Evolutionary conservation across 2,329 filamentous ascomycete genomes (phyloP), one percentile per base, ranked within the genome.

Genomic region (Sclerotiophoma versabilis): DNA sequence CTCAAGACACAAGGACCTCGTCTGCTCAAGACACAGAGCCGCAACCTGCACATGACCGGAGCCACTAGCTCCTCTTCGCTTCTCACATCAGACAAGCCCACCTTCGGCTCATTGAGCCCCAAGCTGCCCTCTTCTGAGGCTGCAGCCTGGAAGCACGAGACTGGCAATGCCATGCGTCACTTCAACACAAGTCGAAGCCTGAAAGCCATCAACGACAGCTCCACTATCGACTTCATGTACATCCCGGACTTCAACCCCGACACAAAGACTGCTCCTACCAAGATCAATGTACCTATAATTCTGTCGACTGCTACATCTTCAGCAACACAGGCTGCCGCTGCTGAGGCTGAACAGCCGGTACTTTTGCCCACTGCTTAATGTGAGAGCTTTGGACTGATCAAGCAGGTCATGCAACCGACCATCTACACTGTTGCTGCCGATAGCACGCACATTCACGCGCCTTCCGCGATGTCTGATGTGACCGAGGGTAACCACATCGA

Each of bases 171-270:
- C 46, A 62, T 75, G 73, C 81, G 84, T 50, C 79, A 82, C 67
- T 87, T 88, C 80, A 87, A 87, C 76, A 86, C 84, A 57, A 84
- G 81, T 58, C 82, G 83, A 57, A 73, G 79, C 56, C 75, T 80
- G 47, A 86, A 86, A 69, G 75, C 82, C 23, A 78, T 83, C 58
- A 79, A 82, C 48, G 85, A 87, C 74, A 76, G 73, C 54, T 86
- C 83, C 33, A 85, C 84, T 34, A 83, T 88, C 55, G 85, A 88
- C 76, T 87, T 87, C 66, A 81, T 81, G 63, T 87, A 82, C 75
- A 77, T 87, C 62, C 85, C 85, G 29, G 77, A 78, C 49, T 76
- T 80, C 61, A 75, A 80, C 44, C 72, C 79, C 26, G 77, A 81
- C 43, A 62, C 69, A 12, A 54, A 72, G 12, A 59, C 70, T 38